Evolutionary conservation across 129 eudicot species (phyloP), one percentile per base, ranked within the genome.

Genomic region (Flaveria sonorensis): DNA sequence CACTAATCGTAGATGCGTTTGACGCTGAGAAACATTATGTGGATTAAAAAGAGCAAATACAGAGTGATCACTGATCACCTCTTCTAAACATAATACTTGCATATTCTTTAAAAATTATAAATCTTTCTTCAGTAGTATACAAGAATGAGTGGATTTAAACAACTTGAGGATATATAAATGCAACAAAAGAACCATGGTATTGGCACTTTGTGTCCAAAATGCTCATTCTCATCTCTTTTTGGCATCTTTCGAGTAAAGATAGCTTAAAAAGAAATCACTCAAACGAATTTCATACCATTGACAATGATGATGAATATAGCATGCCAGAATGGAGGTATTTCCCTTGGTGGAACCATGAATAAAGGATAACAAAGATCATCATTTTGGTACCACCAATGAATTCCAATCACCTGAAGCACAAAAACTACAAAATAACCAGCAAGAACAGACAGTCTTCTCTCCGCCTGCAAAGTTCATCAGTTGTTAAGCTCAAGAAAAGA

Each of bases 361-460:
- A 81, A 75, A 10, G 85, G 85, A 40, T 81, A 68, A 70, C 77
- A 81, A 69, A 81, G 81, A 81, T 75, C 81, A 23, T 70, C 85
- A 73, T 80, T 68, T 39, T 81, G 74, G 63, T 80, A 72, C 82
- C 81, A 80, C 81, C 83, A 77, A 21, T 67, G 68, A 32, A 72
- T 71, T 62, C 83, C 85, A 40, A 77, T 64, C 66, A 89, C 90
- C 57, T 89, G 92, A 78, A 92, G 84, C 66, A 84, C 59, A 72
- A 89, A 92, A 36, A 86, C 84, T 50, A 78, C 72, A 21, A 78
- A 84, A 80, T 85, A 89, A 61, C 89, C 88, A 59, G 81, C 77
- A 63, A 92, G 96, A 81, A 92, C 86, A 63, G 79, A 80, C 5
- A 86, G 68, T 81, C 80, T 84, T 79, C 97, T 83, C 80, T 92